Evolutionary conservation across 2,329 filamentous ascomycete genomes (phyloP).

Genomic region (Aspergillus fumigatiaffinis): DNA sequence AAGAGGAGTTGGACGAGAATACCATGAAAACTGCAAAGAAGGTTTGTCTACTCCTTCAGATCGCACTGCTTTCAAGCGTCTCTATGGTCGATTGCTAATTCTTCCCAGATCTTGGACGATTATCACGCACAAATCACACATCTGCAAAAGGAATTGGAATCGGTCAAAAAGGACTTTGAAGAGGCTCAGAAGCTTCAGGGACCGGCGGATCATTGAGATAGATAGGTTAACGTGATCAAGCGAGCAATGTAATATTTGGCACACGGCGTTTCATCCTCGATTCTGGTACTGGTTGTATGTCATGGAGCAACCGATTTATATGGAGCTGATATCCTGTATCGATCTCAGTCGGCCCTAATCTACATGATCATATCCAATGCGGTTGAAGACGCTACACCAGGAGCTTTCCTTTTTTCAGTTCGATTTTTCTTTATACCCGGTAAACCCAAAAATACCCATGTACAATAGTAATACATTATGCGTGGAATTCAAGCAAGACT

Average conservation of each 20-base stretch:
- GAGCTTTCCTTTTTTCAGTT: background rate
- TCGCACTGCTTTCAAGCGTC: background rate
- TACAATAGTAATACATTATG: constrained; percentile 37
- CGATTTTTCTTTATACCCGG: constrained; percentile 15
- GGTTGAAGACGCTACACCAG: background rate
- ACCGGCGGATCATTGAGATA: constrained; percentile 13
- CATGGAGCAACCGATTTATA: constrained; percentile 7
- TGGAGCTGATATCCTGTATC: constrained; percentile 4
- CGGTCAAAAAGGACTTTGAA: constrained; percentile 57
- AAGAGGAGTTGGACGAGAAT: constrained; percentile 52
- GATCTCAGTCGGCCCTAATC: background rate
- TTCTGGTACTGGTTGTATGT: constrained; percentile 3
- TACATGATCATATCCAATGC: background rate
- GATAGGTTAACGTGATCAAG: background rate
- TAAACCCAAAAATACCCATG: constrained; percentile 18
- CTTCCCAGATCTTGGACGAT: constrained; percentile 45
- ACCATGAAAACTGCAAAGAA: constrained; percentile 59
- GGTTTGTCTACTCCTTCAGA: constrained; percentile 38
- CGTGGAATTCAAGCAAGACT: constrained; percentile 6
- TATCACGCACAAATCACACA: constrained; percentile 52
- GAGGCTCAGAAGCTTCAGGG: constrained; percentile 47
- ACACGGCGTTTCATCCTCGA: background rate
- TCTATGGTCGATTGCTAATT: constrained; percentile 28
- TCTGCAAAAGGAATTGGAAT: constrained; percentile 57
- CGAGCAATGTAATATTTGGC: background rate